Percentiles rank a stretch among this genome's conserved stretches.
These are phyloP conservation scores for Penicillium sp. DNA, from an alignment of 2,329 filamentous ascomycete species.

Conservation along the genomic window DNA sequence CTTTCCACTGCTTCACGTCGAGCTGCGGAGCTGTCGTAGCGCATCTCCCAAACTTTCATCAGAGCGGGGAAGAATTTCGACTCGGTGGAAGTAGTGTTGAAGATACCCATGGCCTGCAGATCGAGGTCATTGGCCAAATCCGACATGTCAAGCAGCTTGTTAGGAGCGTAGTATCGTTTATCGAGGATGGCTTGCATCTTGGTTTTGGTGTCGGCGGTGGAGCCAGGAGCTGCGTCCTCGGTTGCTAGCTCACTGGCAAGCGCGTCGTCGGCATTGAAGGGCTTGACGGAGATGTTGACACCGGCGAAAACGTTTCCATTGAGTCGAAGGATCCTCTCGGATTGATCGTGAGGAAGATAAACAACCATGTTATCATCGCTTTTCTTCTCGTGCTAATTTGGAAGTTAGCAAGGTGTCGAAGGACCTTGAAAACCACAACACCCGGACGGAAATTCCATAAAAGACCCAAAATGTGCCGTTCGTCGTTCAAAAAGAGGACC, in stretches of 20 bases:
- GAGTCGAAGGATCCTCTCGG: conserved; percentile 65
- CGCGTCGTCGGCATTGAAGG: conserved; percentile 43
- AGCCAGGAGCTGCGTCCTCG: conserved; percentile 45
- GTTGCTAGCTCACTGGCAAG: conserved; percentile 24
- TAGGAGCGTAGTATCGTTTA: conserved; percentile 69
- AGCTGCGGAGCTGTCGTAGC: conserved; percentile 71
- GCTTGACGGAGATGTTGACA: conserved; percentile 56
- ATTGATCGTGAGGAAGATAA: conserved; percentile 65
- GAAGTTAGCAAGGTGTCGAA: conserved; percentile 66
- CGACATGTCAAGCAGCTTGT: conserved; percentile 83
- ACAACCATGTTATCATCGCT: conserved; percentile 69
- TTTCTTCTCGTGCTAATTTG: conserved; percentile 63
- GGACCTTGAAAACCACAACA: conserved; percentile 46
- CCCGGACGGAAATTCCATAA: conserved; percentile 37
- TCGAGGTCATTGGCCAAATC: conserved; percentile 71
- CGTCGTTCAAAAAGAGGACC: conserved; percentile 46
- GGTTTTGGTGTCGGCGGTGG: conserved; percentile 62
- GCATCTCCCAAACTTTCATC: conserved; percentile 79
- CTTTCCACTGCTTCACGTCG: conserved; percentile 79
- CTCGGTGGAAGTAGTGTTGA: conserved; percentile 68
- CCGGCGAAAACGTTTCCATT: conserved; percentile 72
- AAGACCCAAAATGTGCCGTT: conserved; percentile 34
- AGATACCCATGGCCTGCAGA: conserved; percentile 73
- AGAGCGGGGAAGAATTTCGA: conserved; percentile 90
- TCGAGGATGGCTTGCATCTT: conserved; percentile 72